Conservation (phyloP, 2,329 filamentous ascomycete genomes). For the Diaporthe capsici region DNA sequence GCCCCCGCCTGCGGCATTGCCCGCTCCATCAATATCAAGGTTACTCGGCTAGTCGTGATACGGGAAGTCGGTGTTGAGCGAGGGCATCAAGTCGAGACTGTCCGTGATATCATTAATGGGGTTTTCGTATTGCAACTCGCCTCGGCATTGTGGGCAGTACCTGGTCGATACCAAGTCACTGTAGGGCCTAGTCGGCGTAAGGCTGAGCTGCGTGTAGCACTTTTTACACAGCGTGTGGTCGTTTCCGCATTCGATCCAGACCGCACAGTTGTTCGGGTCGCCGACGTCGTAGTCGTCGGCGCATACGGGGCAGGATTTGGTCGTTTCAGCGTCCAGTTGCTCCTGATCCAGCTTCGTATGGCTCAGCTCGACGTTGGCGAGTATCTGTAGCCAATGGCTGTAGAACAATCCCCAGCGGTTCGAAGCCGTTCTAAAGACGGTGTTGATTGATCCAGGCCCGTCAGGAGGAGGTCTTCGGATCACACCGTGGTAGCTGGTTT, state of each 20-base stretch:
- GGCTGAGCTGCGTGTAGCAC: constrained; percentile 7
- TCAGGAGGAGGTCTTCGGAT: neutral
- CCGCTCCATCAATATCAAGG: no score
- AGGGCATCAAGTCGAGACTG: neutral
- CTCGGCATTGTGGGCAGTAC: neutral
- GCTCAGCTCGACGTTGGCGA: neutral
- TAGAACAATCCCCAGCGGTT: neutral
- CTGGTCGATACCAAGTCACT: accelerated
- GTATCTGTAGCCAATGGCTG: neutral
- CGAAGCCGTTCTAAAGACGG: accelerated
- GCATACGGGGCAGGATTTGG: neutral
- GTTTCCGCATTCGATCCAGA: neutral
- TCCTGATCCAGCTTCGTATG: neutral
- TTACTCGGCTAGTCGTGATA: neutral
- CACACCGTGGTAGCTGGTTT: neutral
- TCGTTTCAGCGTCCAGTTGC: neutral
- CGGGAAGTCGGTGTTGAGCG: neutral
- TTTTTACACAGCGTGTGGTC: neutral
- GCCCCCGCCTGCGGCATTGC: neutral
- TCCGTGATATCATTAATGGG: neutral
- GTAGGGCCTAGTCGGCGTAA: constrained; percentile 7
- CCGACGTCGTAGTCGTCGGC: neutral
- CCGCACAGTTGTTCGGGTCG: neutral
- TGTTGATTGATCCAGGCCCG: neutral
- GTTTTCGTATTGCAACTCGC: neutral